Evolutionary conservation across 2,329 filamentous ascomycete genomes (phyloP).

Genomic region (Ophiosphaerella herpotricha): DNA sequence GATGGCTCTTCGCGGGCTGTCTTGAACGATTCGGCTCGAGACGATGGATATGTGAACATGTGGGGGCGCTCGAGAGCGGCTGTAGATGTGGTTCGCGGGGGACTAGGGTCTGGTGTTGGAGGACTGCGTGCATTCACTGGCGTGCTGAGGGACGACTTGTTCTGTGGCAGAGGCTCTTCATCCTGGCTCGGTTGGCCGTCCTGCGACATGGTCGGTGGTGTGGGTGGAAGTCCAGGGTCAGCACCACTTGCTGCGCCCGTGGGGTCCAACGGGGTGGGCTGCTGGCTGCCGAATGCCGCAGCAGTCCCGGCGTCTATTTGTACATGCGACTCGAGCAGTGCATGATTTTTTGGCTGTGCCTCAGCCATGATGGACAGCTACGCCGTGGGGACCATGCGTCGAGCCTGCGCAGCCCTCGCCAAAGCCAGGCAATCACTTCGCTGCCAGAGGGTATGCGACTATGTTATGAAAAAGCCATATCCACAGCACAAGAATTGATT

Average conservation of each 20-base stretch:
- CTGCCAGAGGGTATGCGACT: no score
- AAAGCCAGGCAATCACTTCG: no score
- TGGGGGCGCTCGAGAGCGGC: slow-evolving; percentile 30
- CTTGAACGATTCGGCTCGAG: slow-evolving; percentile 52
- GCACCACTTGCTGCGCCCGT: slow-evolving; percentile 29
- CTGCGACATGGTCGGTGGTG: slow-evolving; percentile 50
- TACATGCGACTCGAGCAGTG: no score
- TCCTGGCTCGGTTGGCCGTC: slow-evolving; percentile 28
- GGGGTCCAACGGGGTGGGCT: slow-evolving; percentile 35
- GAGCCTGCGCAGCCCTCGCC: no score
- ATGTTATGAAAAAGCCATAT: no score
- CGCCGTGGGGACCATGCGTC: no score
- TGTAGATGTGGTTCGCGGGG: slow-evolving; percentile 35
- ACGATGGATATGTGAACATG: slow-evolving; percentile 46
- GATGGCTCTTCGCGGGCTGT: slow-evolving; percentile 51
- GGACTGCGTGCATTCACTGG: slow-evolving; percentile 49
- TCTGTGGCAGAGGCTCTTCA: slow-evolving; percentile 38
- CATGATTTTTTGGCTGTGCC: no score
- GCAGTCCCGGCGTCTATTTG: slow-evolving; percentile 34
- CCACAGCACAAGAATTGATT: no score
- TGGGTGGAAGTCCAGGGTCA: slow-evolving; percentile 50
- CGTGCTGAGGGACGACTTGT: slow-evolving; percentile 47
- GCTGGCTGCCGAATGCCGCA: slow-evolving; percentile 28
- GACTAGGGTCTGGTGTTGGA: slow-evolving; percentile 46
- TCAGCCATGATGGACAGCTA: no score